Evolutionary conservation across 164 flowering plant species (phyloP), one percentile per base, ranked within the genome.

Genomic region (Tetrastigma voinierianum): DNA sequence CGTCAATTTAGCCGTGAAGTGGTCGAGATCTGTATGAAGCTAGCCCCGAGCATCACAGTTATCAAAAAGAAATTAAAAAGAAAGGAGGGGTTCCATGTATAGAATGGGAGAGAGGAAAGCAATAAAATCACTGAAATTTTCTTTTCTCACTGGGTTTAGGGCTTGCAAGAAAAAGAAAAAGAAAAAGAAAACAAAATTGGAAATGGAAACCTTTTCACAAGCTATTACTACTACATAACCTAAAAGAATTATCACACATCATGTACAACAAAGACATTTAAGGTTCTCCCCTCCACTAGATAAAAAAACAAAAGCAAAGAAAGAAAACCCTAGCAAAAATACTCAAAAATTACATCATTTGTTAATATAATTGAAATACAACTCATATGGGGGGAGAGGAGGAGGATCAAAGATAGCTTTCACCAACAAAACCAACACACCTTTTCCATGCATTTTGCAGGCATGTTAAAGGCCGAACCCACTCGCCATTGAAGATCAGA

Each of bases 211-310:
- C 61, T 71, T 71, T 66, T 65, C 72, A 70, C 60, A 74, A 70
- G 23, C 74, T 70, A 73, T 64, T 13, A 70, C 76, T 13, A 70
- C 76, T 57, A 67, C 69, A 65, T 49, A 58, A 62, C 69, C 72
- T 73, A 59, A 57, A 72, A 74, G 65, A 79, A 72, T 80, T 72
- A 75, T 79, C 84, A 74, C 85, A 84, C 70, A 68, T 76, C 82
- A 84, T 84, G 77, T 84, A 84, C 85, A 84, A 80, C 75, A 74
- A 69, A 74, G 40, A 32, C 40, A 74, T 66, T 62, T 63, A 21
- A 54, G 63, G 63, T 67, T 59, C 63, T 67, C 81, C 69, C 64
- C 65, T 71, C 74, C 81, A 56, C 49, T 64, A 60, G 62, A 65
- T 47, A 65, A 76, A 67, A 65, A 76, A 67, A 74, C 59, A 64